A percentile compares a stretch with the other conserved stretches of the same genome.
Conservation (phyloP, 306 rosid genomes). For the Quercus glauca region DNA sequence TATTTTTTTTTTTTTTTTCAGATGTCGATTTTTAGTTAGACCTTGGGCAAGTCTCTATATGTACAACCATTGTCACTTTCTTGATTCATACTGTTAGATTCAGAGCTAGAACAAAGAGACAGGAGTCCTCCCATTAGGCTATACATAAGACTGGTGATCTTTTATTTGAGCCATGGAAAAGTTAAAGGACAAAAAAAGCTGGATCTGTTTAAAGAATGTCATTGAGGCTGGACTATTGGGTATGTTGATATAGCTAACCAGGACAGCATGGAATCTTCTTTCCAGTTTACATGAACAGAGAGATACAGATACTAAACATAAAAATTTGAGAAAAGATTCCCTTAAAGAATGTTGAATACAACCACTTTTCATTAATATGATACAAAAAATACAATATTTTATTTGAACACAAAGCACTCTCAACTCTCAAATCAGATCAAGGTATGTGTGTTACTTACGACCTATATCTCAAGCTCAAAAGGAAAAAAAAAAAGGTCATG, state of each 20-base stretch:
- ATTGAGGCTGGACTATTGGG: neutral
- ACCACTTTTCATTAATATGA: neutral
- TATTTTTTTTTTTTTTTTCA: no score
- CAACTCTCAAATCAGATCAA: constrained; percentile 8
- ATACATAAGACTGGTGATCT: neutral
- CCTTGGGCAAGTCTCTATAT: no score
- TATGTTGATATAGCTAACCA: neutral
- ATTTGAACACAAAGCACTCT: constrained; percentile 11
- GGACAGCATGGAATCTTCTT: neutral
- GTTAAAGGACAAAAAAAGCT: neutral
- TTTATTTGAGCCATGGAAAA: neutral
- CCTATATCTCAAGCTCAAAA: constrained; percentile 13
- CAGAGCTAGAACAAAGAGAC: neutral
- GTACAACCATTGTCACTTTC: no score
- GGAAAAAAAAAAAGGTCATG: neutral
- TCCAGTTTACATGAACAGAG: neutral
- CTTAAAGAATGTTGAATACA: neutral
- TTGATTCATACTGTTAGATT: no score
- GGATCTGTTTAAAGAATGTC: neutral
- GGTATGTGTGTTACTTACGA: constrained; percentile 23
- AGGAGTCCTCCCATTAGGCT: neutral
- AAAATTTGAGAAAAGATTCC: neutral
- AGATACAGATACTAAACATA: neutral
- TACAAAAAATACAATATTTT: neutral
- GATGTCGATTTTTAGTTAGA: no score